Percentiles rank a stretch among this genome's conserved stretches.
Evolutionary conservation across 139 green algal species (phyloP).

Genomic region (Chlorella sp.): DNA sequence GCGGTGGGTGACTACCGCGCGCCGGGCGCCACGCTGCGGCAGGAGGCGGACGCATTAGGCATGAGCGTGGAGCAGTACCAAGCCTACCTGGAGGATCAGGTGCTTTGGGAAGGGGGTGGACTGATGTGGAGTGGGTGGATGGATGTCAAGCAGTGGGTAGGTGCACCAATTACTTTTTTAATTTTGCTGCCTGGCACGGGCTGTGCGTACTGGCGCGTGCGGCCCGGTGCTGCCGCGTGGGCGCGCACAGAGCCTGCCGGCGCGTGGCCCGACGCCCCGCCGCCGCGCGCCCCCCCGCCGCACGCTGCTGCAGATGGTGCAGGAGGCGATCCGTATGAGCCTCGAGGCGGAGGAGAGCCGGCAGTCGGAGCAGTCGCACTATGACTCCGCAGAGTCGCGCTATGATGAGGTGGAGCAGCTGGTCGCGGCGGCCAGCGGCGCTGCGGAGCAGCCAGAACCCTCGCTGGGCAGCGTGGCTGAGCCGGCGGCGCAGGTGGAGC

Average conservation of each 20-base stretch:
- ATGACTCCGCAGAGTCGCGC: too few relatives aligned
- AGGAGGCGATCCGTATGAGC: slow-evolving; percentile 23
- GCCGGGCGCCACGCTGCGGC: neutral
- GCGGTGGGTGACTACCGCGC: neutral
- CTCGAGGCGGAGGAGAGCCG: slow-evolving; percentile 22
- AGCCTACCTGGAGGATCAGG: slow-evolving; percentile 17
- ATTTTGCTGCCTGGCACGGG: too few relatives aligned
- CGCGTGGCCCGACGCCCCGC: neutral
- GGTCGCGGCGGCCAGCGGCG: too few relatives aligned
- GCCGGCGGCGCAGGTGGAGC: too few relatives aligned
- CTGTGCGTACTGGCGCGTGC: neutral
- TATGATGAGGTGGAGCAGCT: too few relatives aligned
- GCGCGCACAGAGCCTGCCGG: neutral
- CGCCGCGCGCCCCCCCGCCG: too few relatives aligned
- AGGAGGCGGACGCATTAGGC: slow-evolving; percentile 6
- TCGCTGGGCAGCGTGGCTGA: too few relatives aligned
- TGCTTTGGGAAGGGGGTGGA: neutral
- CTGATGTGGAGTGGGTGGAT: neutral
- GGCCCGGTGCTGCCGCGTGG: neutral
- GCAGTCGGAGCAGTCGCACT: too few relatives aligned
- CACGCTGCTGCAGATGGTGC: neutral
- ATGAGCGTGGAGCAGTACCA: slow-evolving; percentile 25
- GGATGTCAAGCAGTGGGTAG: neutral
- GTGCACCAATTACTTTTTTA: too few relatives aligned
- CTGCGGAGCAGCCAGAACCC: too few relatives aligned